phyloP scores from a whole-genome alignment of 768 basidiomycete genomes.

The Tulasnella sp. region DNA sequence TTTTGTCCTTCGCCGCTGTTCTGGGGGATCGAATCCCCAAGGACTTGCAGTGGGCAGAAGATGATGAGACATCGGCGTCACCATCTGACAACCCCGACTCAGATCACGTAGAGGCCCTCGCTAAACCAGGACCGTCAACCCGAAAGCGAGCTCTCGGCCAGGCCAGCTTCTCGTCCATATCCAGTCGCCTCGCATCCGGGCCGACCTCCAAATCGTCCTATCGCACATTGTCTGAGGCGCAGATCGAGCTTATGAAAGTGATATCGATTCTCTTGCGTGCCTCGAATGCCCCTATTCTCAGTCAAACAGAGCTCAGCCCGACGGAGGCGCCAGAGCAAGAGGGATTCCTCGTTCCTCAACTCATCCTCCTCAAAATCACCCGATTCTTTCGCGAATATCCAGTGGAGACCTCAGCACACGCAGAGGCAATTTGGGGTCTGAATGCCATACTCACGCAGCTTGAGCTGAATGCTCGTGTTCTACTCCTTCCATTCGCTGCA shows the following conservation, averaged over 20 bases:
- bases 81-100: slow-evolving; percentile 24
- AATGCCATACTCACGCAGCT: slow-evolving; percentile 61
- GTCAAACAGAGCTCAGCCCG: neutral
- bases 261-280: slow-evolving; percentile 51
- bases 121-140: slow-evolving; percentile 26
- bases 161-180: slow-evolving; percentile 11
- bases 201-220: slow-evolving; percentile 28
- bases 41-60: slow-evolving; percentile 27
- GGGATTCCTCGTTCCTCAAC: slow-evolving; percentile 32
- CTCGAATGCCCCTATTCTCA: slow-evolving; percentile 38
- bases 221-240: slow-evolving; percentile 35
- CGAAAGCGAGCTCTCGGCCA: slow-evolving; percentile 26
- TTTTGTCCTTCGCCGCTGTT: slow-evolving; percentile 67
- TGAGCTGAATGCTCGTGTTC: slow-evolving; percentile 57
- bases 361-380: slow-evolving; percentile 48
- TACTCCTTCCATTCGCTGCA: neutral
- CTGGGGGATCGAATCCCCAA: slow-evolving; percentile 43
- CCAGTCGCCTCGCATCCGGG: slow-evolving; percentile 8
- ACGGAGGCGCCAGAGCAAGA: slow-evolving; percentile 34
- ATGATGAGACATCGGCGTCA: slow-evolving; percentile 18
- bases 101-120: slow-evolving; percentile 24
- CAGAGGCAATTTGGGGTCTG: slow-evolving; percentile 59
- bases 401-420: slow-evolving; percentile 66
- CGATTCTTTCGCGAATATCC: slow-evolving; percentile 59
- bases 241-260: slow-evolving; percentile 60